Conservation (phyloP, 73 alveolate species). For the Diophrys appendiculata region DNA sequence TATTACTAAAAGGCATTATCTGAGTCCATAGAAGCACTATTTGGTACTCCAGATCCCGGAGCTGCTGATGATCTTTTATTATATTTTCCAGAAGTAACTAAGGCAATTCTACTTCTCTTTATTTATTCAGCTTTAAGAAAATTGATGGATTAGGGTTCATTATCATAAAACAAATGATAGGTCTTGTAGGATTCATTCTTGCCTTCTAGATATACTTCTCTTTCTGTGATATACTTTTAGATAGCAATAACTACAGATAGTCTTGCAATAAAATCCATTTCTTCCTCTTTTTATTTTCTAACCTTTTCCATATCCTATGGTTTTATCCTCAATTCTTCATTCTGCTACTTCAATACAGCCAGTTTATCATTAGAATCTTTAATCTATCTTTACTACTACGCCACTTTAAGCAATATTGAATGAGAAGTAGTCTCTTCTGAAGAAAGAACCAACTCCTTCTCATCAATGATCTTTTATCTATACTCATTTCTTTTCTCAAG, state of each 20-base stretch:
- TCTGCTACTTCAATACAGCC: neutral
- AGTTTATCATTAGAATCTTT: neutral
- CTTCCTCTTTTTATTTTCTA: neutral
- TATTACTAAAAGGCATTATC: too few relatives aligned
- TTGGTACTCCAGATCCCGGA: too few relatives aligned
- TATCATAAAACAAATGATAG: too few relatives aligned
- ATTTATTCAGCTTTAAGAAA: too few relatives aligned
- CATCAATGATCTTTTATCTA: neutral
- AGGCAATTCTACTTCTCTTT: too few relatives aligned
- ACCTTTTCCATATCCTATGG: neutral
- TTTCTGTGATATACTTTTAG: neutral
- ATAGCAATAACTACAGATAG: neutral
- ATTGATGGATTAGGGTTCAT: too few relatives aligned
- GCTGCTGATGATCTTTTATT: too few relatives aligned
- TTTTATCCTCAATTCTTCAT: neutral
- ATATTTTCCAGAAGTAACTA: too few relatives aligned
- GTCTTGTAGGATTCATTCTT: too few relatives aligned
- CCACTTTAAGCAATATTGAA: neutral
- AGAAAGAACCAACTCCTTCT: neutral
- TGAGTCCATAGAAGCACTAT: too few relatives aligned
- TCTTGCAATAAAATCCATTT: neutral
- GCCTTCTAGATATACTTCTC: too few relatives aligned
- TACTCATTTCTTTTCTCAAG: neutral
- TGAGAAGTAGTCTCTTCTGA: neutral
- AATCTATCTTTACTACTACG: neutral